Evolutionary conservation across 495 filamentous ascomycete species (phyloP), one percentile per base, ranked within the genome.

Genomic region (Glonium stellatum): DNA sequence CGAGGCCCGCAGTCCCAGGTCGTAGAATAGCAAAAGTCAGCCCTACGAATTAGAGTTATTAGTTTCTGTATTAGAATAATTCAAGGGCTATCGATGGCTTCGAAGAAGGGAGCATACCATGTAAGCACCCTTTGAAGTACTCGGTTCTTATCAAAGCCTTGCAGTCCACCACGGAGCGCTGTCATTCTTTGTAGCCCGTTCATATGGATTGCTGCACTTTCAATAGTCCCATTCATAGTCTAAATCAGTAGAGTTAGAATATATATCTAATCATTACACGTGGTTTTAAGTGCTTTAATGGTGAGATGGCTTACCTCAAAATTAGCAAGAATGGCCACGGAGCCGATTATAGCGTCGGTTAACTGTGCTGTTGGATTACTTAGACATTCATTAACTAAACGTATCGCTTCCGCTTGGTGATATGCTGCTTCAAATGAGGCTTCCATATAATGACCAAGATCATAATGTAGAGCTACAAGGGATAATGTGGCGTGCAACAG

Each of bases 111-210:
- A 15, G 31, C 48, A 9, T n/a, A 51, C 48, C 48, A 51, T 8
- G 23, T 51, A 15, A 51, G 48, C 13, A 51, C 48, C 25, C 48
- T 51, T 15, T 51, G 48, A 22, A 51, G 23, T 5, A 51, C 48
- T 8, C 21, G 18, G 25, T 51, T 51, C 1, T 27, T 31, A 0
- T 9, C 48, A 27, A 51, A 51, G 31, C 13, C 48, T 15, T 25
- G 25, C 21, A 51, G 21, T 23, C 48, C 48, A 51, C 48, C 48
- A 23, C 48, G 48, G 48, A 51, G 48, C 25, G 10, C 18, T 23
- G 25, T 31, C 48, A 51, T 51, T 31, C 25, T 23, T 25, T 25
- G 2, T 15, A 51, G 25, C 21, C 48, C 48, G 19, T 27, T 51
- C 19, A 51, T 27, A 25, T 51, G 48, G 25, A 51, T 51, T 15